phyloP scores from a whole-genome alignment of 768 basidiomycete species.

The Pleurotus tuber-regium region DNA sequence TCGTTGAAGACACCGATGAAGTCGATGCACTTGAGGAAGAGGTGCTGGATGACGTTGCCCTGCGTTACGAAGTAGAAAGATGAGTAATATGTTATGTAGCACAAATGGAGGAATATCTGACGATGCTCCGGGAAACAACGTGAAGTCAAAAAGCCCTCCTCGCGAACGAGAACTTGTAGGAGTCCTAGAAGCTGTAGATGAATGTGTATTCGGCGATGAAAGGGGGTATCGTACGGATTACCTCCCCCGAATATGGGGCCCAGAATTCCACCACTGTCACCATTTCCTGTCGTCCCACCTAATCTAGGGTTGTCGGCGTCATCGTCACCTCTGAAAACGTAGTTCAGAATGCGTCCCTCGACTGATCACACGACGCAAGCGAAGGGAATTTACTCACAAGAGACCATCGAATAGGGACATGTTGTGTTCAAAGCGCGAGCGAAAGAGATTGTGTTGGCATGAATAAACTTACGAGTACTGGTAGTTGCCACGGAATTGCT shows the following conservation, averaged over 20 bases:
- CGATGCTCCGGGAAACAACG: neutral
- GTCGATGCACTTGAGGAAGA: slow-evolving; percentile 12
- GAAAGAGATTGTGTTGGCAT: neutral
- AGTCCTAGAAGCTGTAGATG: neutral
- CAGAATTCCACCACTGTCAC: neutral
- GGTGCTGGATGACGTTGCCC: no score
- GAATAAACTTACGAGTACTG: slow-evolving; percentile 5
- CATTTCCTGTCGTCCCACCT: neutral
- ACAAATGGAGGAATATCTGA: neutral
- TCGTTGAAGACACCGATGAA: slow-evolving; percentile 15
- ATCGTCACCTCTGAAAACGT: neutral
- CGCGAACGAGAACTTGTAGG: neutral
- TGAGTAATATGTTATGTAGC: neutral
- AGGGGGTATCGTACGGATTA: neutral
- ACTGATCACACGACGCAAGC: no score
- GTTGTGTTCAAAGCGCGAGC: slow-evolving; percentile 2
- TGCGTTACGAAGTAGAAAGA: no score
- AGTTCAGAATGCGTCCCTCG: no score
- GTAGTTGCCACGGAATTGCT: slow-evolving; percentile 1
- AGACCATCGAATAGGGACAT: slow-evolving; percentile 4
- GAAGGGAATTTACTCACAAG: slow-evolving; percentile 9
- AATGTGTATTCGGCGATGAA: neutral
- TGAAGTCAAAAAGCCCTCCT: neutral
- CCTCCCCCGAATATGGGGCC: neutral
- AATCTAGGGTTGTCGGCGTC: neutral